Percentiles rank a stretch among this genome's conserved stretches.
These are phyloP conservation scores for Oleoguttula mirabilis DNA, from an alignment of 495 filamentous ascomycete species.

Conservation along the genomic window DNA sequence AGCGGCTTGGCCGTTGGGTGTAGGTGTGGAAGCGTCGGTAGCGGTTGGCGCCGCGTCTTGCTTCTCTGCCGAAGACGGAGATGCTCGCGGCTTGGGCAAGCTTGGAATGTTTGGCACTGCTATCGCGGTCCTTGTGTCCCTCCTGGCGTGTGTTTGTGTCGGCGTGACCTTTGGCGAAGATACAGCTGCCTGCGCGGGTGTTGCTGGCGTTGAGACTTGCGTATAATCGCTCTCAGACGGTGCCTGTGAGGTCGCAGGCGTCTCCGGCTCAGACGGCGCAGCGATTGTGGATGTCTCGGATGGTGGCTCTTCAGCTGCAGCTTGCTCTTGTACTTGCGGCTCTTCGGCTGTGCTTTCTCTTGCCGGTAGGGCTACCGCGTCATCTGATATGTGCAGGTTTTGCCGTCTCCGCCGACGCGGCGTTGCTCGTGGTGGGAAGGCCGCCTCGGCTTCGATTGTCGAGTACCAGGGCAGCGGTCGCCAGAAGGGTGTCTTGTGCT, in stretches of 20 bases:
- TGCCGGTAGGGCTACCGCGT: conserved; percentile 39
- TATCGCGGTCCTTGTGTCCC: conserved; percentile 38
- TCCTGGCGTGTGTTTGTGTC: conserved; percentile 29
- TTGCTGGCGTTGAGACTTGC: conserved; percentile 60
- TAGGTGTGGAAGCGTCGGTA: conserved; percentile 31
- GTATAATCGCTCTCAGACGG: conserved; percentile 55
- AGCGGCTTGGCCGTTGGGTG: conserved; percentile 21
- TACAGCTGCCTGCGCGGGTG: conserved; percentile 29
- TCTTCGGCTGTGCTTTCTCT: conserved; percentile 30
- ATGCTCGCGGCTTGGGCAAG: conserved; percentile 43
- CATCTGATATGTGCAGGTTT: conserved; percentile 27
- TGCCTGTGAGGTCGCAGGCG: conserved; percentile 53
- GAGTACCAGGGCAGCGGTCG: conserved; percentile 79
- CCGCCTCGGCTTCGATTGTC: conserved; percentile 38
- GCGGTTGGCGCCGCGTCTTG: conserved; percentile 13
- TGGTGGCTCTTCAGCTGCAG: conserved; percentile 29
- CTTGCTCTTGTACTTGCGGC: conserved; percentile 20
- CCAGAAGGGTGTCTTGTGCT: conserved; percentile 39
- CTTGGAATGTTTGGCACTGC: conserved; percentile 59
- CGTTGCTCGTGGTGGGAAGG: conserved; percentile 48
- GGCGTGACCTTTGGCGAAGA: conserved; percentile 19
- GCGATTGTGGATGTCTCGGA: conserved; percentile 29
- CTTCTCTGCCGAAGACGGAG: conserved; percentile 36
- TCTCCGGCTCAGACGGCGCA: conserved; percentile 46
- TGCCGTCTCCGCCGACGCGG: conserved; percentile 34